Evolutionary conservation across 495 filamentous ascomycete genomes (phyloP).

Genomic region (Xylaria palmicola): DNA sequence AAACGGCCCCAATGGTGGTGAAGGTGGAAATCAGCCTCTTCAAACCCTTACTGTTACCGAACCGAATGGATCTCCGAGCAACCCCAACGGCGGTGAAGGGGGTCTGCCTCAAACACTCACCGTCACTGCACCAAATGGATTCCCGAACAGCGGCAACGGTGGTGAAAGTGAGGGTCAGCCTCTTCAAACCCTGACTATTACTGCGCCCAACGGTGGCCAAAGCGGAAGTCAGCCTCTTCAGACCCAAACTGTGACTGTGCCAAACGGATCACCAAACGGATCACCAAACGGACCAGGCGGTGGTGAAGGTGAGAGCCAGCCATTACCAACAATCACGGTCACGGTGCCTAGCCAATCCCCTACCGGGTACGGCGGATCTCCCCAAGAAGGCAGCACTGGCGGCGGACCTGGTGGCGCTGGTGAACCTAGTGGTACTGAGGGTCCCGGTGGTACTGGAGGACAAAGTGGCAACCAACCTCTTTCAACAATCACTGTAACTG

Average conservation of each 20-base stretch:
- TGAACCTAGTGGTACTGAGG: not conserved
- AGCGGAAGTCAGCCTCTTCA: constrained; percentile 7
- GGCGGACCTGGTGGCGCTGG: not conserved
- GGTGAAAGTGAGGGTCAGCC: not conserved
- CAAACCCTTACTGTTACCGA: not conserved
- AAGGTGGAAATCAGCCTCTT: not conserved
- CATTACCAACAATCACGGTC: constrained; percentile 21
- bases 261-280: not conserved
- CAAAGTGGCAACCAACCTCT: constrained; percentile 16
- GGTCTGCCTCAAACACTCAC: constrained; percentile 1
- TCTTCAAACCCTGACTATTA: constrained; percentile 6
- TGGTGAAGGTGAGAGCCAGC: constrained; percentile 2
- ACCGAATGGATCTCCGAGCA: not conserved
- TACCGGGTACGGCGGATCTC: constrained; percentile 11
- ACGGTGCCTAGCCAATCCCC: constrained; percentile 23
- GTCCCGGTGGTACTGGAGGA: constrained; percentile 17
- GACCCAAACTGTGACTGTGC: constrained; percentile 19
- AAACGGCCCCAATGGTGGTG: constrained; percentile 9
- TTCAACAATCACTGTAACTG: constrained; percentile 27
- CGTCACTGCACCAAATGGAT: constrained; percentile 10
- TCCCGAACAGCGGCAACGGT: constrained; percentile 14
- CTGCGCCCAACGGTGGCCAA: not conserved
- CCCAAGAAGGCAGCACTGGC: constrained; percentile 4
- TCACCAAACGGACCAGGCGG: constrained; percentile 11
- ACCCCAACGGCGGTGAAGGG: no score